Evolutionary conservation across 2,329 filamentous ascomycete species (phyloP).

Genomic region (Fusarium sp.): DNA sequence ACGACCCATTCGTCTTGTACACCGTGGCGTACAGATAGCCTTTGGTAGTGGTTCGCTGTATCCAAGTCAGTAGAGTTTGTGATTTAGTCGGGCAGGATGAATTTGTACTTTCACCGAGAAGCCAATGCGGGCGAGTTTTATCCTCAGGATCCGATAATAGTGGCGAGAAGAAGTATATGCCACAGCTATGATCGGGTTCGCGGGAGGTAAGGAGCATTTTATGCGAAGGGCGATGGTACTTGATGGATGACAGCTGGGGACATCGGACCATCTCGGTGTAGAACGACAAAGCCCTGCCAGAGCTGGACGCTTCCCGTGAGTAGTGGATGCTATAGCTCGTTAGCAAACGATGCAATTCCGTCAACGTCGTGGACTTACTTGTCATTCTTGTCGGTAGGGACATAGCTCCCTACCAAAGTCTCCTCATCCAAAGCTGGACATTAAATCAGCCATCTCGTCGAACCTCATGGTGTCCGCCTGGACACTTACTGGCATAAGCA

Average conservation of each 20-base stretch:
- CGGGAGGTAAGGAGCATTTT: slow-evolving; percentile 59
- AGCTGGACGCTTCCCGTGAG: slow-evolving; percentile 34
- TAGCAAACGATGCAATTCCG: neutral
- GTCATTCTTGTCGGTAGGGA: slow-evolving; percentile 59
- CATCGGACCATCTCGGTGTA: slow-evolving; percentile 55
- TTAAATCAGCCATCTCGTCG: slow-evolving; percentile 14
- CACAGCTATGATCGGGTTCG: slow-evolving; percentile 49
- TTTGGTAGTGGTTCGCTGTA: slow-evolving; percentile 51
- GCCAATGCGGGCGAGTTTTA: slow-evolving; percentile 52
- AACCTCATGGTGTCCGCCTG: neutral
- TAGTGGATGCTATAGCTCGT: slow-evolving; percentile 35
- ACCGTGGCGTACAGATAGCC: slow-evolving; percentile 48
- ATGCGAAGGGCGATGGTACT: slow-evolving; percentile 59
- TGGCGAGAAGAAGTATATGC: slow-evolving; percentile 57
- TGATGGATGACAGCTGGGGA: slow-evolving; percentile 60
- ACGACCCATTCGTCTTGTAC: slow-evolving; percentile 51
- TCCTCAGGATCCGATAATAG: slow-evolving; percentile 47
- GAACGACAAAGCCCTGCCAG: slow-evolving; percentile 39
- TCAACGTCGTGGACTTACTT: slow-evolving; percentile 48
- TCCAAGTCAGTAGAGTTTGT: neutral
- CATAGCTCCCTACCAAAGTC: slow-evolving; percentile 56
- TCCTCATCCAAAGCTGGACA: slow-evolving; percentile 52
- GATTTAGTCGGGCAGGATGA: neutral
- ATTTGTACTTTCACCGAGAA: slow-evolving; percentile 53
- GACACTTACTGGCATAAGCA: slow-evolving; percentile 59